Evolutionary conservation across 1,284 basidiomycete genomes (phyloP), one percentile per base, ranked within the genome.

Genomic region (Pulchroboletus neoregius): DNA sequence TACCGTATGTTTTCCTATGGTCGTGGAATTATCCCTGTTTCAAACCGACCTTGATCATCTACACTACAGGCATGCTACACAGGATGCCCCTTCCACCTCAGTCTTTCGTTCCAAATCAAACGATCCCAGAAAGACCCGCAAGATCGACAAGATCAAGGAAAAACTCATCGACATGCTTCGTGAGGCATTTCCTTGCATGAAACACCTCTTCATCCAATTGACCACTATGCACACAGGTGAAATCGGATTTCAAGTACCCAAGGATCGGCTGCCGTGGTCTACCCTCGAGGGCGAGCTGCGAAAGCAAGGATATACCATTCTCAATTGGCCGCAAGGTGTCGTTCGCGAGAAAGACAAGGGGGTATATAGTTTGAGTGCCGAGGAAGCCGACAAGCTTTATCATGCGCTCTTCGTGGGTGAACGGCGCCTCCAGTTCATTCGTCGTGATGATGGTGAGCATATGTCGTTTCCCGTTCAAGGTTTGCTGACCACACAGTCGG

Each of bases 201-300:
- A 18, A 2, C 10, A 15, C 1, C 6, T 7, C 1, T 5, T n/a
- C 6, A 4, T 11, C 10, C 16, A 13, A 11, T 4, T n/a, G 10
- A 23, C 5, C 5, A 10, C 7, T 9, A 11, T 24, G 13, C 22
- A 18, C 8, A 13, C 15, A 42, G 31, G 31, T 6, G 12, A 43
- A 9, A 35, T 35, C 13, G 41, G 41, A n/a, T n/a, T n/a, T n/a
- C n/a, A n/a, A 11, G 7, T 45, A 12, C 30, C 43, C 4, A 32
- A 26, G 2, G 36, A 24, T 33, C 36, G 43, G n/a, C 36, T 45
- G 0, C 43, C 43, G 7, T 45, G 43, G 43, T 45, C n/a, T 5
- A 39, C 36, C 1, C 44, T 45, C 8, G 30, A 45, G 9, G 31
- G 6, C 4, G 32, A 39, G 2, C 32, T 39, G 13, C 2, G 16